Base-by-base conservation (phyloP, 163 green algal species). In the Chlorella variabilis region DNA sequence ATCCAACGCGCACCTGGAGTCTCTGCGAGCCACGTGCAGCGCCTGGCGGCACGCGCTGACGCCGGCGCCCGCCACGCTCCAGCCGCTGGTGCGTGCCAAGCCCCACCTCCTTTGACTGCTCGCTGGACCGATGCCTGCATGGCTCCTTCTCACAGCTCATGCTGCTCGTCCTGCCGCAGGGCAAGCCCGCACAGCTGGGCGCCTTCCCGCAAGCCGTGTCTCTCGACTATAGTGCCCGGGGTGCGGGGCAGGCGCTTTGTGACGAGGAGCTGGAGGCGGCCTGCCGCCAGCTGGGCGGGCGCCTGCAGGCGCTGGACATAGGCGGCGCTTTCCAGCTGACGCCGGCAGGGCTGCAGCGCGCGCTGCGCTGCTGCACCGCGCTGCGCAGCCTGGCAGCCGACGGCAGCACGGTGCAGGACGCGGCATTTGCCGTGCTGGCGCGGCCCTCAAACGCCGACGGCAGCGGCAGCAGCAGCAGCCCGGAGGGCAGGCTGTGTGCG, bases 11-110 rank as follows among this genome's bases (percentile, higher is more conserved):
- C 34, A 65, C 33, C 31, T 54, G 4, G 71, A 33, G 5, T 31
- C 31, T 13, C 68, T 78, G 71, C 33, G 71, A 15, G 45, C 36
- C 9, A 34, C 51, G 34, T 78, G 71, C 51, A 11, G 36, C 15
- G 34, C 71, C 3, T 78, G 71, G 71, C 71, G 71, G 56, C 23
- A 34, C 23, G 51, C 71, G 13, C 34, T 78, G 51, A 27, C 38
- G 51, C 4, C 27, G 23, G 71, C 71, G 51, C 27, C 51, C n/a
- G 33, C 34, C 3, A 18, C 0, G 33, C 71, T 78, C 25, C 71
- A 67, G 33, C 71, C 71, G 8, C 51, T 78, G 71, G 71, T 78
- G 71, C 13, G 54, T 63, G 71, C 69, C 45, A 41, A 34, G 36
- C 13, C 20, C 0, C 38, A 29, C 25, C 54, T 9, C 20, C 18